phyloP scores from a whole-genome alignment of 1,284 basidiomycete species.

The Mycena sp. region DNA sequence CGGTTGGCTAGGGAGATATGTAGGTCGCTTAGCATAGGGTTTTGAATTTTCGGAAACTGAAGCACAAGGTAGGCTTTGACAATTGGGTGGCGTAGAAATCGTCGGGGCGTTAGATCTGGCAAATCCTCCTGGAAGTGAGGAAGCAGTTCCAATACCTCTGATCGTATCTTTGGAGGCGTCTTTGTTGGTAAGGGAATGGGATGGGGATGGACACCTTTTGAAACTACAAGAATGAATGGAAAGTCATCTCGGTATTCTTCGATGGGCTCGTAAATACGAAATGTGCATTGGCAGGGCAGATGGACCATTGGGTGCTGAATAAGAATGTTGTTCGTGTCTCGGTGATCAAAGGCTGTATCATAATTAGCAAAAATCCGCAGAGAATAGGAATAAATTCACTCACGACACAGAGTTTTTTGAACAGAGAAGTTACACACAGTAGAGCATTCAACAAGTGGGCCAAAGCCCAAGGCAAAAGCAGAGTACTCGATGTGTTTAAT shows the following conservation, averaged over 20 bases:
- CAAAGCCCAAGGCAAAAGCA: no score
- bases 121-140: slow-evolving; percentile 30
- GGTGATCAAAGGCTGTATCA: no score
- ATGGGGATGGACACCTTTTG: slow-evolving; percentile 27
- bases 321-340: no score
- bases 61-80: slow-evolving; percentile 26
- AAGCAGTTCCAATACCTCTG: slow-evolving; percentile 19
- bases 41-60: not conserved
- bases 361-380: no score
- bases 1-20: slow-evolving; percentile 37
- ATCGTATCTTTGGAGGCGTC: slow-evolving; percentile 20
- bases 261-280: slow-evolving; percentile 26
- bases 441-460: no score
- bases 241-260: slow-evolving; percentile 26
- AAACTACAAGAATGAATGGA: slow-evolving; percentile 26
- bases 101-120: slow-evolving; percentile 35
- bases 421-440: no score
- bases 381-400: no score
- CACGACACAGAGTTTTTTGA: no score
- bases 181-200: slow-evolving; percentile 32
- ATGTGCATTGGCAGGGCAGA: no score
- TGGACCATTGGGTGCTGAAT: no score
- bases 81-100: slow-evolving; percentile 33
- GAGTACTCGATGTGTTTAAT: no score
- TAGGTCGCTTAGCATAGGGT: slow-evolving; percentile 33